Conservation (phyloP, 176 grass and related monocot species). For the Eremochloa ophiuroides region DNA sequence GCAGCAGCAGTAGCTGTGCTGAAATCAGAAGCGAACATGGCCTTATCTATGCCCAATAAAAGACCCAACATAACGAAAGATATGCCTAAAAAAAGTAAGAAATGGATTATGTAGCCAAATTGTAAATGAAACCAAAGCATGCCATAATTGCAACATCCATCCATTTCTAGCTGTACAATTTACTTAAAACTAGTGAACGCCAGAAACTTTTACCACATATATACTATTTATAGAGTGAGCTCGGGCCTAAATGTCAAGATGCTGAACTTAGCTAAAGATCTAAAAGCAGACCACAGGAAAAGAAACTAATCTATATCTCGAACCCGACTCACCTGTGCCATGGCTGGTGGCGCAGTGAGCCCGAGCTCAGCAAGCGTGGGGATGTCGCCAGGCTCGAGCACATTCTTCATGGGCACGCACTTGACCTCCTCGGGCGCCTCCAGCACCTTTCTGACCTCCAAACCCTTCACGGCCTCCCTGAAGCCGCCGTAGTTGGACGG, state of each 20-base stretch:
- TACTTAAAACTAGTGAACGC: background rate
- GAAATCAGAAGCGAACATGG: background rate
- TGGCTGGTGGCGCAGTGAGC: constrained; percentile 40
- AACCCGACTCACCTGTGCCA: constrained; percentile 45
- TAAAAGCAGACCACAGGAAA: background rate
- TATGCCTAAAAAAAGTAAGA: background rate
- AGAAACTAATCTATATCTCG: background rate
- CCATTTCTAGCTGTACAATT: background rate
- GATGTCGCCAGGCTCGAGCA: constrained; percentile 77
- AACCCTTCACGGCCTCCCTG: constrained; percentile 58
- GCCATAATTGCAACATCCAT: background rate
- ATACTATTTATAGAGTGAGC: background rate
- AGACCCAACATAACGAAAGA: background rate
- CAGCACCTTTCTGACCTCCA: constrained; percentile 62
- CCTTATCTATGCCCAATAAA: background rate
- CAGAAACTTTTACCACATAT: background rate
- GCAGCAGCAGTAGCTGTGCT: background rate
- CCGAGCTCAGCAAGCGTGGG: constrained; percentile 71
- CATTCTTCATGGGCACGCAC: constrained; percentile 68
- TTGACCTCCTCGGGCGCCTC: constrained; percentile 72
- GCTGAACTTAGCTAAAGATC: background rate
- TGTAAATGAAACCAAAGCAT: background rate
- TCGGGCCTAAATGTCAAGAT: background rate
- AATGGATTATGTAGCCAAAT: background rate
- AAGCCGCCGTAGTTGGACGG: constrained; percentile 67